A percentile compares a stretch with the other conserved stretches of the same genome.
These are phyloP conservation scores for Hymenoscyphus albidus DNA, from an alignment of 2,329 filamentous ascomycete species.

Conservation along the genomic window DNA sequence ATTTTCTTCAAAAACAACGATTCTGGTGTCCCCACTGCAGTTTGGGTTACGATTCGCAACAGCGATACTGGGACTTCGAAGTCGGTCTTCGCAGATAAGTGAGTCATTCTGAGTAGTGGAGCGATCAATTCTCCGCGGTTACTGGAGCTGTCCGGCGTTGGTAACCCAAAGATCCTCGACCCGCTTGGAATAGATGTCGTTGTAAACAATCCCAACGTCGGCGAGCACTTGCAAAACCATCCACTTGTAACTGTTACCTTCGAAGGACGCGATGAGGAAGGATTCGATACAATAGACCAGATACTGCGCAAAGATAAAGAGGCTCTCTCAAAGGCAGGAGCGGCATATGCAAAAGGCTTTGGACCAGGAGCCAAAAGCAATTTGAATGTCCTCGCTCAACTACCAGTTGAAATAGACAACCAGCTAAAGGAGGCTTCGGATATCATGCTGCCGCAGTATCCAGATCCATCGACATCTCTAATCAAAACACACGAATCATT, in stretches of 20 bases:
- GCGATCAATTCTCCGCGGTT: slow-evolving; percentile 44
- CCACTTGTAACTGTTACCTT: slow-evolving; percentile 24
- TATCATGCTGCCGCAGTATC: neutral
- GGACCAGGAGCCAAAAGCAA: slow-evolving; percentile 1
- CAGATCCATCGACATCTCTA: too few relatives aligned
- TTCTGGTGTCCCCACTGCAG: slow-evolving; percentile 7
- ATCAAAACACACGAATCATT: neutral
- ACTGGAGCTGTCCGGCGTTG: slow-evolving; percentile 45
- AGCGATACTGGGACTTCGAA: slow-evolving; percentile 15
- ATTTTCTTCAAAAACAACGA: slow-evolving; percentile 46
- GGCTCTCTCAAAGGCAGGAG: slow-evolving; percentile 32
- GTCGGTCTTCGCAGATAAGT: slow-evolving; percentile 27
- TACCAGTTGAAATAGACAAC: neutral
- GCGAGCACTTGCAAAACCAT: slow-evolving; percentile 53
- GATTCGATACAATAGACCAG: slow-evolving; percentile 34
- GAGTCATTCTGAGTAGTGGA: slow-evolving; percentile 47
- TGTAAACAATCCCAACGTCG: slow-evolving; percentile 56
- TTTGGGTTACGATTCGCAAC: slow-evolving; percentile 15
- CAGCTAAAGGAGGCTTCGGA: neutral
- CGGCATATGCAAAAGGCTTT: slow-evolving; percentile 34
- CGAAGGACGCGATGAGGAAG: slow-evolving; percentile 33
- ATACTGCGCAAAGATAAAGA: slow-evolving; percentile 34
- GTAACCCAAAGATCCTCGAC: slow-evolving; percentile 37
- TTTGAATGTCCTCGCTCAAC: neutral
- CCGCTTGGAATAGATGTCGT: slow-evolving; percentile 47